phyloP scores from a whole-genome alignment of 352 stramenopile species.

The Phytopythium kandeliae region DNA sequence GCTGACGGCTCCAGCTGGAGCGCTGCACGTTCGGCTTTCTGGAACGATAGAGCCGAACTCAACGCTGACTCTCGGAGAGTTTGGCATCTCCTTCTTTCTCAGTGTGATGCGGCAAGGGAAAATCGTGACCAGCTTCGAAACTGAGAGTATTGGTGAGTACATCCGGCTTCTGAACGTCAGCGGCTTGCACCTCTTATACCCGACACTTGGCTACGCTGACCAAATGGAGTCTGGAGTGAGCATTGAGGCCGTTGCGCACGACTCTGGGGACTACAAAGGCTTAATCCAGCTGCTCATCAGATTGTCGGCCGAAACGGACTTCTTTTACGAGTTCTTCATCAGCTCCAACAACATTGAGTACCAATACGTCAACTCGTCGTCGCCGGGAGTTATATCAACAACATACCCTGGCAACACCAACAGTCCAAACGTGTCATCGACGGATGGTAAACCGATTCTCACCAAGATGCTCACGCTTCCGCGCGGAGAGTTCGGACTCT shows the following conservation, averaged over 20 bases:
- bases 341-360: conserved; percentile 5
- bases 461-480: conserved; percentile 12
- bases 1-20: conserved; percentile 1
- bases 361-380: no score
- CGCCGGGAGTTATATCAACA: background rate
- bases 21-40: background rate
- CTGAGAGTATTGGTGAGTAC: background rate
- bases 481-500: conserved; percentile 16
- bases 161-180: conserved; percentile 4
- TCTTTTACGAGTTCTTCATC: conserved; percentile 5
- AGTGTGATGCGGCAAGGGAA: conserved; percentile 9
- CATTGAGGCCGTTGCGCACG: conserved; percentile 4
- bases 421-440: background rate
- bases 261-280: conserved; percentile 8
- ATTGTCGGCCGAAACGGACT: background rate
- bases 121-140: conserved; percentile 5
- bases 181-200: conserved; percentile 13
- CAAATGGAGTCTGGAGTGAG: background rate
- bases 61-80: background rate
- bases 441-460: conserved; percentile 2
- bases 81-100: conserved; percentile 12
- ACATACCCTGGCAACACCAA: background rate
- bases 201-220: background rate
- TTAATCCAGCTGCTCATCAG: conserved; percentile 12
- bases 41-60: background rate